These are phyloP conservation scores for Pyricularia sp. DNA, from an alignment of 2,329 filamentous ascomycete genomes.

Conservation along the genomic window DNA sequence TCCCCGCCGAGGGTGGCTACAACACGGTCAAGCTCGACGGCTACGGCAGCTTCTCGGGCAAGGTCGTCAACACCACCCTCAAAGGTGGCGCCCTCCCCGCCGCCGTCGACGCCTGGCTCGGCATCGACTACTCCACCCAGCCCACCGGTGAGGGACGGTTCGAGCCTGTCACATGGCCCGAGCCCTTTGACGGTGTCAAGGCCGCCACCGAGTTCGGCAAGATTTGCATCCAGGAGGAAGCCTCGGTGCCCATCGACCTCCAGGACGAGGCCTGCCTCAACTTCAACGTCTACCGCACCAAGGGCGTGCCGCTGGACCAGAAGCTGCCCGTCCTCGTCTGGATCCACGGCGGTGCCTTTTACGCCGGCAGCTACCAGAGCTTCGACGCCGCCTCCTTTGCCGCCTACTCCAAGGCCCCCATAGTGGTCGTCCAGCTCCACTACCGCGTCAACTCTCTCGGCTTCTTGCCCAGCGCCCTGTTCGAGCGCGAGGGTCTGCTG, in stretches of 20 bases:
- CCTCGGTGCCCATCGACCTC: background rate
- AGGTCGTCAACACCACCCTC: background rate
- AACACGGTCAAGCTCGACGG: background rate
- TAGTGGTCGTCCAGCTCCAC: background rate
- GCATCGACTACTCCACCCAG: slow-evolving; percentile 4
- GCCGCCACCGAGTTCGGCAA: background rate
- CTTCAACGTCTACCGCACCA: slow-evolving; percentile 1
- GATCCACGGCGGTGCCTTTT: background rate
- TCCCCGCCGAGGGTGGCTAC: background rate
- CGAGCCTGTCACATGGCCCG: background rate
- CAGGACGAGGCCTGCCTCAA: slow-evolving; percentile 2
- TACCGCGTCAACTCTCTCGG: background rate
- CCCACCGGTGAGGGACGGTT: background rate
- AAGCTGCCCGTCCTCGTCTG: slow-evolving; percentile 1
- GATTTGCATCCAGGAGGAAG: background rate
- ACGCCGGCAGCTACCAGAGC: background rate
- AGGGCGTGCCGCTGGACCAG: background rate
- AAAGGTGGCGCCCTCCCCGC: background rate
- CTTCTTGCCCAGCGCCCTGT: background rate
- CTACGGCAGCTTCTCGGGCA: background rate
- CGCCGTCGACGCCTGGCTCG: slow-evolving; percentile 4
- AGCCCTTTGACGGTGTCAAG: slow-evolving; percentile 1
- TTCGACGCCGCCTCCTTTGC: background rate
- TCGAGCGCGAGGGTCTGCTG: background rate
- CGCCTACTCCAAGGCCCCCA: background rate